phyloP scores from a whole-genome alignment of 2,329 filamentous ascomycete genomes.

The Fusarium floridanum region DNA sequence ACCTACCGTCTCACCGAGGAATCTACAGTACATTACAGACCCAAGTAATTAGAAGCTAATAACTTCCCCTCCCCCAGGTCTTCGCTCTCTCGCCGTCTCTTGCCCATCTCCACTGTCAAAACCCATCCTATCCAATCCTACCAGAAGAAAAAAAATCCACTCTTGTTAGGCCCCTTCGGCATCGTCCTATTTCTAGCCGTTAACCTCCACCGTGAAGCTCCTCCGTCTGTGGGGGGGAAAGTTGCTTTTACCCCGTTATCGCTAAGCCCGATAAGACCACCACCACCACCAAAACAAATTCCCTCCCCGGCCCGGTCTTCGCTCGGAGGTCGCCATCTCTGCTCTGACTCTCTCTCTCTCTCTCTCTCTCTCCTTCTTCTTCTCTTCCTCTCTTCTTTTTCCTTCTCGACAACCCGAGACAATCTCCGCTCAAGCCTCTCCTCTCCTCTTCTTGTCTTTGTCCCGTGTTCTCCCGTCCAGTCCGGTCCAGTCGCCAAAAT shows the following conservation, averaged over 20 bases:
- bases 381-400: slow-evolving; percentile 15
- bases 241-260: slow-evolving; percentile 36
- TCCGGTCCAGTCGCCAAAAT: slow-evolving; percentile 36
- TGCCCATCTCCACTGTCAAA: slow-evolving; percentile 22
- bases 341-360: neutral
- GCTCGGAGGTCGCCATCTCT: slow-evolving; percentile 43
- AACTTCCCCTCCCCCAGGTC: slow-evolving; percentile 33
- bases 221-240: slow-evolving; percentile 14
- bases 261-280: slow-evolving; percentile 45
- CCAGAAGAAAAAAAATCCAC: neutral
- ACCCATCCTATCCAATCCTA: neutral
- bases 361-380: slow-evolving; percentile 15
- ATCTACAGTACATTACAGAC: neutral
- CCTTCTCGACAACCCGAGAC: slow-evolving; percentile 17
- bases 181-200: slow-evolving; percentile 22
- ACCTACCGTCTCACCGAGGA: slow-evolving; percentile 34
- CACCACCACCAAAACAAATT: slow-evolving; percentile 47
- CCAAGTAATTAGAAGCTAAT: neutral
- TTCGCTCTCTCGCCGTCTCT: slow-evolving; percentile 13
- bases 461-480: slow-evolving; percentile 10
- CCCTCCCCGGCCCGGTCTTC: slow-evolving; percentile 48
- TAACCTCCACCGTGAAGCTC: slow-evolving; percentile 9
- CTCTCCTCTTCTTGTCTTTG: slow-evolving; percentile 11
- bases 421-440: slow-evolving; percentile 25
- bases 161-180: slow-evolving; percentile 20